Base-by-base conservation (phyloP, 23 red algal species). In the Rhodosorus marinus region DNA sequence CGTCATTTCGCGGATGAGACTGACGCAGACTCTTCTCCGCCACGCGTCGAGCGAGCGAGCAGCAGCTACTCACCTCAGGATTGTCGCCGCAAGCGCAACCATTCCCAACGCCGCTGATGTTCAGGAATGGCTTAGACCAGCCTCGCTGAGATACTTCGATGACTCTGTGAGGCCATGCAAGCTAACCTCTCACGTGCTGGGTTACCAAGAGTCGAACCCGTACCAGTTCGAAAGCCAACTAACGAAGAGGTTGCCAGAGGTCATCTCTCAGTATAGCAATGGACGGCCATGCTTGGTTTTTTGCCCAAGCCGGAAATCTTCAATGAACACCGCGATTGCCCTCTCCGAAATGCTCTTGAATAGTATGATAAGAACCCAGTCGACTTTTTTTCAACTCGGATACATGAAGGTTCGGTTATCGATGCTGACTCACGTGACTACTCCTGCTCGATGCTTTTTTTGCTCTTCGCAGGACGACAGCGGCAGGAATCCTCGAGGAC, bases 271-370 rank as follows among this genome's bases (percentile, higher is more conserved):
- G 31, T 58, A 64, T 26, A 42, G 63, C 21, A 9, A 60, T 25
- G 58, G 66, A 71, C 68, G 70, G 59, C 75, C 75, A 8, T 35
- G 56, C 0, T 53, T 81, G 50, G 56, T 81, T 27, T 81, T 81
- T 55, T 81, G 75, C 19, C 60, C 58, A 1, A 71, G 64, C 9
- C 31, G 75, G 34, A 61, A 62, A 8, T 52, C 59, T 29, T n/a
- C n/a, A n/a, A n/a, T n/a, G n/a, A n/a, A n/a, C n/a, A n/a, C n/a
- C n/a, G n/a, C n/a, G n/a, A n/a, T n/a, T n/a, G n/a, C n/a, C n/a
- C n/a, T n/a, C n/a, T n/a, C n/a, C n/a, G n/a, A n/a, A n/a, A n/a
- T n/a, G n/a, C n/a, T n/a, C n/a, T n/a, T n/a, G n/a, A n/a, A n/a
- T n/a, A n/a, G n/a, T n/a, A n/a, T n/a, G n/a, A n/a, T n/a, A n/a